phyloP scores from a whole-genome alignment of 345 rosid species.

The Kandelia obovata region DNA sequence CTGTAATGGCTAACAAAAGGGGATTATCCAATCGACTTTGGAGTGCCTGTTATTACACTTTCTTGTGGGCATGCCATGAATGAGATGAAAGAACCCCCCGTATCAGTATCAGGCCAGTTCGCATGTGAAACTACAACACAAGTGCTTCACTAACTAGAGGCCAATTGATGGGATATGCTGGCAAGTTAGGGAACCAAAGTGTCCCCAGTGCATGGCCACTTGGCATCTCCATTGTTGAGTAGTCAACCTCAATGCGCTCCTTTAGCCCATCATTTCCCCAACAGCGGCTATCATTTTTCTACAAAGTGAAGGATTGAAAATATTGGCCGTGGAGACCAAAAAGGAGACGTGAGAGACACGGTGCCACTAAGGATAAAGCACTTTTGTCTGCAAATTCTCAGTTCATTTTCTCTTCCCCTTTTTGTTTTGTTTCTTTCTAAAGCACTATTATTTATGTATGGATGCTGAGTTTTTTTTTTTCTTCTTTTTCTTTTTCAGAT shows the following conservation, averaged over 20 bases:
- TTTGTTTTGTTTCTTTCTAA: background rate
- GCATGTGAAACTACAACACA: slow-evolving; percentile 30
- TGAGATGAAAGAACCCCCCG: background rate
- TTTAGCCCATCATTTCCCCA: slow-evolving; percentile 37
- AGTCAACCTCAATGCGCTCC: slow-evolving; percentile 61
- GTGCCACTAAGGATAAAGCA: slow-evolving; percentile 27
- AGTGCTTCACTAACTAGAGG: slow-evolving; percentile 29
- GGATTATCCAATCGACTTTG: too few species aligned
- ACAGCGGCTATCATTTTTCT: slow-evolving; percentile 38
- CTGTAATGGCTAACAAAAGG: too few species aligned
- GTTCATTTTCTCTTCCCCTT: background rate
- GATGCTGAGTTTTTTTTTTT: too few species aligned
- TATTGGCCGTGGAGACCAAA: slow-evolving; percentile 36
- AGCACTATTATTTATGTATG: too few species aligned
- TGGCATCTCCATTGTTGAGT: slow-evolving; percentile 41
- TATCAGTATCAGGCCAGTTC: background rate
- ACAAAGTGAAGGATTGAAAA: slow-evolving; percentile 2
- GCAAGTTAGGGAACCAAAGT: slow-evolving; percentile 52
- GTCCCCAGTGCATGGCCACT: slow-evolving; percentile 44
- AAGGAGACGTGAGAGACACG: slow-evolving; percentile 39
- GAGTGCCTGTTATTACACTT: background rate
- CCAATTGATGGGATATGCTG: slow-evolving; percentile 42
- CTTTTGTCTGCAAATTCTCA: slow-evolving; percentile 13
- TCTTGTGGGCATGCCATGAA: background rate
- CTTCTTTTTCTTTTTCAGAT: too few species aligned